Evolutionary conservation across 179 eudicot genomes (phyloP).

Genomic region (Carnegiea gigantea): DNA sequence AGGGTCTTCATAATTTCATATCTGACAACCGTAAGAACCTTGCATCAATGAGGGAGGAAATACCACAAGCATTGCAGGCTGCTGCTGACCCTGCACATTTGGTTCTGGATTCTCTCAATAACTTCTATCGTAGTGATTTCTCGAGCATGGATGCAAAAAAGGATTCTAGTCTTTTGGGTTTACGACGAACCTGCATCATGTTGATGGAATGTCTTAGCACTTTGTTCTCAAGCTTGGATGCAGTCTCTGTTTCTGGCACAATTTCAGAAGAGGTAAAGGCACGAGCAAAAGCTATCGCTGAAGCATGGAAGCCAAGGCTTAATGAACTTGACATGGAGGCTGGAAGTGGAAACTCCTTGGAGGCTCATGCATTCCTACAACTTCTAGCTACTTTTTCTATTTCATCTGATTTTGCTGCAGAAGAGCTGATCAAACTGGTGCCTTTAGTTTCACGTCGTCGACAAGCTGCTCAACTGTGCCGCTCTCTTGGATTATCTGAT

Average conservation of each 20-base stretch:
- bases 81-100: constrained; percentile 79
- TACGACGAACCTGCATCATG: constrained; percentile 95
- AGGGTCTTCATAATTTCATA: constrained; percentile 88
- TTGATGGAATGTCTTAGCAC: constrained; percentile 92
- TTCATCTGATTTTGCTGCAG: constrained; percentile 72
- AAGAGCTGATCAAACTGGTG: constrained; percentile 66
- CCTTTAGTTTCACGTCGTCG: constrained; percentile 98
- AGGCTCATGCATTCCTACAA: constrained; percentile 98
- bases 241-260: constrained; percentile 41
- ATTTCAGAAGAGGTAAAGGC: constrained; percentile 60
- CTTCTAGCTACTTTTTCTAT: constrained; percentile 82
- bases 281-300: constrained; percentile 79
- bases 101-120: constrained; percentile 77
- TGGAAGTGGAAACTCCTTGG: constrained; percentile 93
- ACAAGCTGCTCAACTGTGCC: constrained; percentile 97
- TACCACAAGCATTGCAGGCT: constrained; percentile 82
- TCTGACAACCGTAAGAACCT: constrained; percentile 98
- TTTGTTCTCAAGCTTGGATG: constrained; percentile 50
- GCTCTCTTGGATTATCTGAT: constrained; percentile 86
- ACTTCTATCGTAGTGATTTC: constrained; percentile 66
- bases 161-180: constrained; percentile 81
- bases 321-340: constrained; percentile 88
- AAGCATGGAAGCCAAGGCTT: constrained; percentile 92
- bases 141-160: constrained; percentile 73
- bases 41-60: constrained; percentile 87